Percentiles rank a stretch among this genome's conserved stretches.
These are phyloP conservation scores for Penicillium expansum DNA, from an alignment of 2,329 filamentous ascomycete genomes.

Conservation along the genomic window DNA sequence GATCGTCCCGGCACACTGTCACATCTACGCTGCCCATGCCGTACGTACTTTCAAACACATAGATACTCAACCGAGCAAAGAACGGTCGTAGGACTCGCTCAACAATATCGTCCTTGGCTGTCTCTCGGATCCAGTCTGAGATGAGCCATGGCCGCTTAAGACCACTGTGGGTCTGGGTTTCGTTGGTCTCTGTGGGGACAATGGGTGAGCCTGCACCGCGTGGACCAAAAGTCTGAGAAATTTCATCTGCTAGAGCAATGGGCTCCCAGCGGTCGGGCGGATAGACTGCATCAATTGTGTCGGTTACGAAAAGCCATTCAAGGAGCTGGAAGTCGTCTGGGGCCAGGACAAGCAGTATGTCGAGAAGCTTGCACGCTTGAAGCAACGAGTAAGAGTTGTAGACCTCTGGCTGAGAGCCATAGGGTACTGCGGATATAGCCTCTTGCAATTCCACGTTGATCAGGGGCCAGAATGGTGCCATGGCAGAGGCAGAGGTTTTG, in stretches of 20 bases:
- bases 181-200: slow-evolving; percentile 27
- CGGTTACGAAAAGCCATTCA: slow-evolving; percentile 95
- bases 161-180: slow-evolving; percentile 25
- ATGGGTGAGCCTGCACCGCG: slow-evolving; percentile 30
- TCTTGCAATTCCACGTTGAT: slow-evolving; percentile 82
- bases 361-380: slow-evolving; percentile 91
- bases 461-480: slow-evolving; percentile 85
- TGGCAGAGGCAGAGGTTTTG: slow-evolving; percentile 72
- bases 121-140: slow-evolving; percentile 51
- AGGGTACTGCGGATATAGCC: slow-evolving; percentile 71
- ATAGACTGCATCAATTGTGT: slow-evolving; percentile 95
- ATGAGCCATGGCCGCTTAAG: slow-evolving; percentile 44
- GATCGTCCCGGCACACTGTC: slow-evolving; percentile 59
- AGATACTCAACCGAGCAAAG: slow-evolving; percentile 87
- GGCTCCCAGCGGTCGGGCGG: slow-evolving; percentile 67
- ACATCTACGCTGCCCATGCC: slow-evolving; percentile 70
- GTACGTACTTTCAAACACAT: slow-evolving; percentile 89
- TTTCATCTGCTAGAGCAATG: slow-evolving; percentile 76
- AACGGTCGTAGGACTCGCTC: slow-evolving; percentile 80
- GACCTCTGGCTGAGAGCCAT: slow-evolving; percentile 67
- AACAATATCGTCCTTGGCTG: slow-evolving; percentile 62
- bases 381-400: slow-evolving; percentile 76
- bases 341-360: slow-evolving; percentile 78
- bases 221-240: slow-evolving; percentile 70
- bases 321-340: slow-evolving; percentile 98